Conservation (phyloP, 2,329 filamentous ascomycete species). For the Penicillium polonicum region DNA sequence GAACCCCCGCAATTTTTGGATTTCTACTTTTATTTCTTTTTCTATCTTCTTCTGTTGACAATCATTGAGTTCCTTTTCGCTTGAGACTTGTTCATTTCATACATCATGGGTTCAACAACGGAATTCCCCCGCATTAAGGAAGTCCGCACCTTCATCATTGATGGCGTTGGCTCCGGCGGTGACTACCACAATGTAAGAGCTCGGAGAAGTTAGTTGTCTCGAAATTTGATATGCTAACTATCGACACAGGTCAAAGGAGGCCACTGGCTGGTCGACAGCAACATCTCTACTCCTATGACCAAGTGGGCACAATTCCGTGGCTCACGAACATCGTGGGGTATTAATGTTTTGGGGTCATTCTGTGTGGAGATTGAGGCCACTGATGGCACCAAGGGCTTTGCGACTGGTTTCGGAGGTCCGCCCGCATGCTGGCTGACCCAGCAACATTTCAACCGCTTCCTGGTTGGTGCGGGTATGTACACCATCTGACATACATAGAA, state of each 20-base stretch:
- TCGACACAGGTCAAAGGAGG: conserved; percentile 45
- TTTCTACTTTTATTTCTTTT: conserved; percentile 9
- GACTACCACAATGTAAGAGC: conserved; percentile 77
- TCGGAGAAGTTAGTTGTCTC: not conserved
- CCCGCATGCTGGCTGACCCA: conserved; percentile 92
- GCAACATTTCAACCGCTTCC: conserved; percentile 89
- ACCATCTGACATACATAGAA: not conserved
- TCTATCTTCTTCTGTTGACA: not conserved
- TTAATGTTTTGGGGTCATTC: conserved; percentile 92
- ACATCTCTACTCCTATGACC: conserved; percentile 91
- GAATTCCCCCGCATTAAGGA: conserved; percentile 47
- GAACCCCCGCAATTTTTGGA: conserved; percentile 11
- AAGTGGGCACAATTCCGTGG: conserved; percentile 83
- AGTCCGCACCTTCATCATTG: conserved; percentile 48
- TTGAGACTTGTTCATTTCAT: not conserved
- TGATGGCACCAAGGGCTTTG: conserved; percentile 91
- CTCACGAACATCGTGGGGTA: conserved; percentile 89
- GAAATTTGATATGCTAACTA: not conserved
- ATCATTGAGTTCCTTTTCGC: not conserved
- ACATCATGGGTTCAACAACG: conserved; percentile 32
- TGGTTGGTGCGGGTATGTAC: conserved; percentile 67
- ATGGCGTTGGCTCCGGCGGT: conserved; percentile 49
- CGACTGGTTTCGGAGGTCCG: conserved; percentile 89
- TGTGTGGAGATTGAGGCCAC: conserved; percentile 84
- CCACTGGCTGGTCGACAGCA: conserved; percentile 81